phyloP scores from a whole-genome alignment of 352 stramenopile genomes.

The Phytophthora tentaculata region DNA sequence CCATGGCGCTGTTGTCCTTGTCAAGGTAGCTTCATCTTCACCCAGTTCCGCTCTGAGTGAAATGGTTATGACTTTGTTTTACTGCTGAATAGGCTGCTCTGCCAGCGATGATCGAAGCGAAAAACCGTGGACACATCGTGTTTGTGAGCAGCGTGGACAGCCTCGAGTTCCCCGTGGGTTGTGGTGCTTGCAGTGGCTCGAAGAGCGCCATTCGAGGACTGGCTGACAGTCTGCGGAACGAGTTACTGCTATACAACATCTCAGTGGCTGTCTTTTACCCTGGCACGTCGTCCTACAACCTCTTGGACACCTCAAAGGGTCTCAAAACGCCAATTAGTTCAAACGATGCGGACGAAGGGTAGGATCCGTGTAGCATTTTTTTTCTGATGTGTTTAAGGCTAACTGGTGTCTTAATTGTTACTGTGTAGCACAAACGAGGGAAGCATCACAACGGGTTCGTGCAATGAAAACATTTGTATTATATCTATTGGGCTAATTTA shows the following conservation, averaged over 20 bases:
- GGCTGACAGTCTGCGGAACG: slow-evolving; percentile 88
- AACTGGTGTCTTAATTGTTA: not conserved
- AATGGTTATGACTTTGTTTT: slow-evolving; percentile 8
- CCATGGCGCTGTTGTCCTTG: slow-evolving; percentile 56
- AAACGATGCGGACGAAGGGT: slow-evolving; percentile 8
- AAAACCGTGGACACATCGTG: slow-evolving; percentile 51
- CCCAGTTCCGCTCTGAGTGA: not conserved
- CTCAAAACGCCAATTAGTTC: slow-evolving; percentile 6
- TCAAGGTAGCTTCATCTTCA: slow-evolving; percentile 43
- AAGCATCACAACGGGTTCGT: slow-evolving; percentile 28
- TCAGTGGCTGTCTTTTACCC: slow-evolving; percentile 91
- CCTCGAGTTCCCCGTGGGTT: slow-evolving; percentile 81
- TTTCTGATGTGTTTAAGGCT: not conserved
- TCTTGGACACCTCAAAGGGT: slow-evolving; percentile 18
- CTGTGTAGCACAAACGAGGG: slow-evolving; percentile 8
- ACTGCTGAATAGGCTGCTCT: slow-evolving; percentile 39
- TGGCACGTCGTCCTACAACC: slow-evolving; percentile 53
- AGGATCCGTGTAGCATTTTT: not conserved
- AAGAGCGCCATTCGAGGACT: slow-evolving; percentile 93
- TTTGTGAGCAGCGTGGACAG: slow-evolving; percentile 62
- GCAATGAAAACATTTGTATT: not conserved
- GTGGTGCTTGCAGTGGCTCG: slow-evolving; percentile 86
- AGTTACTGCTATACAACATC: slow-evolving; percentile 78
- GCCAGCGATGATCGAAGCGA: slow-evolving; percentile 63
- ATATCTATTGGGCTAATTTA: not conserved